These are phyloP conservation scores for Vanderwaltozyma yarrowii DNA, from an alignment of 805 yeast species.

Conservation along the genomic window DNA sequence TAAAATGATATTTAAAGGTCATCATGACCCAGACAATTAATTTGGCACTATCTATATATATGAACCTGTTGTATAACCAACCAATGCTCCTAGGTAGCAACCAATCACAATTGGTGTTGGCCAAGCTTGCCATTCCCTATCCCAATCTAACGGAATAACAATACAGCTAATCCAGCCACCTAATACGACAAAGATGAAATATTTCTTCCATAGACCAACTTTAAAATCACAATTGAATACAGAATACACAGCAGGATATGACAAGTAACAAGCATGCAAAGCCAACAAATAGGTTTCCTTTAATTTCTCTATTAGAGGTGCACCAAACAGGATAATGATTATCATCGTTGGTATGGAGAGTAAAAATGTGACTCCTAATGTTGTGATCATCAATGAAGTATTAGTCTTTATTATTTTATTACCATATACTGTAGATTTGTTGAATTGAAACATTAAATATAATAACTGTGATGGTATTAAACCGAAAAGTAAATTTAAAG, in stretches of 20 bases:
- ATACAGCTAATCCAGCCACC: conserved; percentile 92
- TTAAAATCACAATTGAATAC: conserved; percentile 43
- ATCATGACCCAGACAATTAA: too few species aligned
- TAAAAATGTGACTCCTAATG: conserved; percentile 17
- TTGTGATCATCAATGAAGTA: conserved; percentile 13
- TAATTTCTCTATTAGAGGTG: conserved; percentile 52
- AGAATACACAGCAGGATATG: conserved; percentile 55
- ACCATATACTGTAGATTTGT: conserved; percentile 27
- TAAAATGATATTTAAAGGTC: too few species aligned
- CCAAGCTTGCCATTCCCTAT: conserved; percentile 94
- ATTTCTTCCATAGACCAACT: conserved; percentile 34
- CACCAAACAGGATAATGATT: conserved; percentile 60
- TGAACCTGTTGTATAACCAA: conserved; percentile 43
- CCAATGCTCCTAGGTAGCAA: conserved; percentile 58
- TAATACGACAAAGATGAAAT: conserved; percentile 29
- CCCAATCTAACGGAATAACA: conserved; percentile 97
- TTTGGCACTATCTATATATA: conserved; percentile 15
- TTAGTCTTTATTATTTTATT: conserved; percentile 25
- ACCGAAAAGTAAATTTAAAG: conserved; percentile 18
- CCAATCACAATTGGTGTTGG: conserved; percentile 83
- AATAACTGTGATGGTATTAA: conserved; percentile 28
- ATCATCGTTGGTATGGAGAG: conserved; percentile 21
- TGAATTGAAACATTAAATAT: conserved; percentile 29
- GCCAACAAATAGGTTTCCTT: conserved; percentile 52
- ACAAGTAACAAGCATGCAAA: conserved; percentile 48